Evolutionary conservation across 2,329 filamentous ascomycete genomes (phyloP).

Genomic region (Aciculosporium take): DNA sequence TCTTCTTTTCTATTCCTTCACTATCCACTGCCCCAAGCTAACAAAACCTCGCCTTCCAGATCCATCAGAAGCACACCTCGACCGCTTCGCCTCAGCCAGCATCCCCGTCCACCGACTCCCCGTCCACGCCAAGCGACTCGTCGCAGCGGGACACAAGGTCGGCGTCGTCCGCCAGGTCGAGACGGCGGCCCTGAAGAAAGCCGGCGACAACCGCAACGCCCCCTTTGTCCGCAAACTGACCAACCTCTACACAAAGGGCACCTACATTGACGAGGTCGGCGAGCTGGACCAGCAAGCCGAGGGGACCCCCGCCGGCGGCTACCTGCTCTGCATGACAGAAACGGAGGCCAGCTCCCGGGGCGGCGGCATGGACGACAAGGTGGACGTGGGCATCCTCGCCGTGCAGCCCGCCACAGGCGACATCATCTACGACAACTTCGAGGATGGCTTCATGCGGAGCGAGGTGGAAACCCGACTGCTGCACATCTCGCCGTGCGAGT

Average conservation of each 20-base stretch:
- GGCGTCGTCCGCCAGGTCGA: conserved; percentile 90
- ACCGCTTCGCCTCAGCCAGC: conserved; percentile 87
- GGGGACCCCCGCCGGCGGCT: conserved; percentile 53
- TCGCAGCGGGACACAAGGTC: conserved; percentile 87
- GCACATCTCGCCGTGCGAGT: conserved; percentile 91
- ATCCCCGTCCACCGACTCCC: conserved; percentile 84
- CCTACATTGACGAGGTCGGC: conserved; percentile 88
- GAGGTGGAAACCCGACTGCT: conserved; percentile 92
- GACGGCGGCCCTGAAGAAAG: conserved; percentile 90
- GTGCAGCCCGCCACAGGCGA: conserved; percentile 94
- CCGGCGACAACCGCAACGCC: conserved; percentile 81
- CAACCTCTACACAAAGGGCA: conserved; percentile 95
- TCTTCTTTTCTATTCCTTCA: too few species aligned
- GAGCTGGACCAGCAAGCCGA: conserved; percentile 45
- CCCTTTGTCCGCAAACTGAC: conserved; percentile 89
- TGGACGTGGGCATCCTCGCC: conserved; percentile 79
- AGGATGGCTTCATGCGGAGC: conserved; percentile 93
- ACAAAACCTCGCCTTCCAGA: conserved; percentile 28
- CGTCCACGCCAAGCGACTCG: conserved; percentile 86
- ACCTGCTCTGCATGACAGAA: conserved; percentile 85
- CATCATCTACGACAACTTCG: conserved; percentile 89
- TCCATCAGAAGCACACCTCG: conserved; percentile 79
- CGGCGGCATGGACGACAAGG: conserved; percentile 80
- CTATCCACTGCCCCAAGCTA: conserved; percentile 3
- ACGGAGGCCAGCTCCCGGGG: conserved; percentile 50